Conservation (phyloP, 164 flowering plant species). For the Vitis amurensis region DNA sequence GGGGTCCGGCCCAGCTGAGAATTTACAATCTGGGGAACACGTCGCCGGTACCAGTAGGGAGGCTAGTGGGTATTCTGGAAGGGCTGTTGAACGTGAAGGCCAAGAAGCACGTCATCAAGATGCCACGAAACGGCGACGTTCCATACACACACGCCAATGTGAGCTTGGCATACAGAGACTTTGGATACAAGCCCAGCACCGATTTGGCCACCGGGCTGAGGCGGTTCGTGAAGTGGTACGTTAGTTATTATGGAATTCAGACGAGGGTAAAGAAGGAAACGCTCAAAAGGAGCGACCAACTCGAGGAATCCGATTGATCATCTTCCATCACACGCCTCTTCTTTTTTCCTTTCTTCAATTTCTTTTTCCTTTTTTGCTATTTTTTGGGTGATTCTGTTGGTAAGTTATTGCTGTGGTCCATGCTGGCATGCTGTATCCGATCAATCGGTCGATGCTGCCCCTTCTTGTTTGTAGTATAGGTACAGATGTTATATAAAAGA, state of each 20-base stretch:
- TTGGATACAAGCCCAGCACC: constrained; percentile 87
- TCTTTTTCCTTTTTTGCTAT: background rate
- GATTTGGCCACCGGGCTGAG: constrained; percentile 77
- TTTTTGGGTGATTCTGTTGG: constrained; percentile 3
- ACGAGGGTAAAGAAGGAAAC: constrained; percentile 59
- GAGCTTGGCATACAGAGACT: constrained; percentile 68
- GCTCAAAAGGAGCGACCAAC: background rate
- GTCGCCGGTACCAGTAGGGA: constrained; percentile 78
- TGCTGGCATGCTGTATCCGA: background rate
- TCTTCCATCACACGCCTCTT: background rate
- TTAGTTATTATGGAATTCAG: constrained; percentile 78
- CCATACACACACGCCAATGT: constrained; percentile 95
- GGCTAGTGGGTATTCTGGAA: constrained; percentile 67
- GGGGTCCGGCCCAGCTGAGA: constrained; percentile 73
- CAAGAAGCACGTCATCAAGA: constrained; percentile 68
- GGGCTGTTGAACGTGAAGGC: constrained; percentile 58
- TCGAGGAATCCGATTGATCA: constrained; percentile 21
- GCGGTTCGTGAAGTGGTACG: constrained; percentile 95
- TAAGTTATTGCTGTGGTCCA: constrained; percentile 6
- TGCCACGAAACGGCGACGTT: constrained; percentile 95
- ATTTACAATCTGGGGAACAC: constrained; percentile 90
- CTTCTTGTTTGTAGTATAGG: constrained; percentile 10
- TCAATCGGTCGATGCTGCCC: constrained; percentile 9
- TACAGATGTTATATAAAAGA: constrained; percentile 16
- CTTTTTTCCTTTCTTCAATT: constrained; percentile 7